A percentile compares a stretch with the other conserved stretches of the same genome.
Conservation (phyloP, 2,329 filamentous ascomycete genomes). For the Fusarium nelsonii region DNA sequence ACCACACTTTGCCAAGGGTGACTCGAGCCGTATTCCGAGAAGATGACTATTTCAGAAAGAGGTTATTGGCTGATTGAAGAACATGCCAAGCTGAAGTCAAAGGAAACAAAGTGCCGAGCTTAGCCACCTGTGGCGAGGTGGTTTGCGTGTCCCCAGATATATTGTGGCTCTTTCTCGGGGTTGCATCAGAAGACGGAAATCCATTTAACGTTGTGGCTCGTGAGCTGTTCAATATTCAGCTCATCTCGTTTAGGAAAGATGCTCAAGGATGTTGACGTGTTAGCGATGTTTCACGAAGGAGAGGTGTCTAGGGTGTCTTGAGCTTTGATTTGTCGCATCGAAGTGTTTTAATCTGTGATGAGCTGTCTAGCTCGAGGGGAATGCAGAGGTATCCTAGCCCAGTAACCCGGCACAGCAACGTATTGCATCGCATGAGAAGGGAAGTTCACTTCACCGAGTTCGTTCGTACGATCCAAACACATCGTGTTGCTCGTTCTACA, state of each 20-base stretch:
- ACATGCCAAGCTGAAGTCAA: conserved; percentile 17
- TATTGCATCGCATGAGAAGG: not conserved
- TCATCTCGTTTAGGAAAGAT: conserved; percentile 35
- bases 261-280: conserved; percentile 17
- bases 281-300: conserved; percentile 36
- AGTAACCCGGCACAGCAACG: not conserved
- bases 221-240: conserved; percentile 27
- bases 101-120: conserved; percentile 36
- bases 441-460: conserved; percentile 17
- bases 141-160: conserved; percentile 44
- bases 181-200: conserved; percentile 18
- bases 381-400: conserved; percentile 2
- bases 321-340: conserved; percentile 28
- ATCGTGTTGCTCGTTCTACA: conserved; percentile 10
- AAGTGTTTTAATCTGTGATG: conserved; percentile 34
- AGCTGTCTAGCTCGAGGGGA: conserved; percentile 28
- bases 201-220: conserved; percentile 41
- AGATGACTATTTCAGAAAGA: not conserved
- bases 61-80: conserved; percentile 20
- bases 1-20: conserved; percentile 28
- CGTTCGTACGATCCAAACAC: conserved; percentile 8
- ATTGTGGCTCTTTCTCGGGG: conserved; percentile 23
- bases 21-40: conserved; percentile 38
- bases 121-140: conserved; percentile 49
- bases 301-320: conserved; percentile 3